These are phyloP conservation scores for Sugiyamaella xylanicola DNA, from an alignment of 1,139 yeast species.

Conservation along the genomic window DNA sequence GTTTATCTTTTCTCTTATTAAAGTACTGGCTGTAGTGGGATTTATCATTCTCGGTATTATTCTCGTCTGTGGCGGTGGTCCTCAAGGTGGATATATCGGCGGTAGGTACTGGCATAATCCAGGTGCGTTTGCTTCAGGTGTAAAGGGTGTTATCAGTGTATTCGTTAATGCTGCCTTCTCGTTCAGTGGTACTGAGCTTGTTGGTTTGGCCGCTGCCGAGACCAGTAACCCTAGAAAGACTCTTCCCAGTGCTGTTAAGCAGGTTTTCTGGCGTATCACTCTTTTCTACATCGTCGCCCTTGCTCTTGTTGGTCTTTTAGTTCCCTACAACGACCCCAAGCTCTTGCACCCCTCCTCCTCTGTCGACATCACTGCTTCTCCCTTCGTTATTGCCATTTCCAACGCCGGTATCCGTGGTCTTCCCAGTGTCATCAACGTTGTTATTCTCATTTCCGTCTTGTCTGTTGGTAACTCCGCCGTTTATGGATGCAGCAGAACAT, in stretches of 20 bases:
- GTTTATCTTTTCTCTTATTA: constrained; percentile 61
- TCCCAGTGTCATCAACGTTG: constrained; percentile 72
- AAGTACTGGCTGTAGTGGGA: constrained; percentile 64
- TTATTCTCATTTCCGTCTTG: constrained; percentile 65
- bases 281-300: constrained; percentile 65
- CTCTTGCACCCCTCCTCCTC: constrained; percentile 51
- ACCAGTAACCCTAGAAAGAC: constrained; percentile 60
- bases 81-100: constrained; percentile 64
- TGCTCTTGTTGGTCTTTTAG: constrained; percentile 63
- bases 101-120: constrained; percentile 64
- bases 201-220: constrained; percentile 74
- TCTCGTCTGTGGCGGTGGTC: constrained; percentile 69
- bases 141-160: constrained; percentile 79
- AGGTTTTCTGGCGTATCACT: constrained; percentile 73
- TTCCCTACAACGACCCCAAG: constrained; percentile 59
- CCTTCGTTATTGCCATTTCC: constrained; percentile 69
- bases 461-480: constrained; percentile 77
- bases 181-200: constrained; percentile 80
- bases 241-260: constrained; percentile 71
- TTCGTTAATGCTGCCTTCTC: constrained; percentile 89
- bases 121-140: constrained; percentile 61
- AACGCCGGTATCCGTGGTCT: constrained; percentile 59
- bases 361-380: constrained; percentile 63
- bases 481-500: constrained; percentile 76
- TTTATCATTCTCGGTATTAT: constrained; percentile 66